These are phyloP conservation scores for Chondrus crispus DNA, from an alignment of 23 red algal genomes.

Conservation along the genomic window DNA sequence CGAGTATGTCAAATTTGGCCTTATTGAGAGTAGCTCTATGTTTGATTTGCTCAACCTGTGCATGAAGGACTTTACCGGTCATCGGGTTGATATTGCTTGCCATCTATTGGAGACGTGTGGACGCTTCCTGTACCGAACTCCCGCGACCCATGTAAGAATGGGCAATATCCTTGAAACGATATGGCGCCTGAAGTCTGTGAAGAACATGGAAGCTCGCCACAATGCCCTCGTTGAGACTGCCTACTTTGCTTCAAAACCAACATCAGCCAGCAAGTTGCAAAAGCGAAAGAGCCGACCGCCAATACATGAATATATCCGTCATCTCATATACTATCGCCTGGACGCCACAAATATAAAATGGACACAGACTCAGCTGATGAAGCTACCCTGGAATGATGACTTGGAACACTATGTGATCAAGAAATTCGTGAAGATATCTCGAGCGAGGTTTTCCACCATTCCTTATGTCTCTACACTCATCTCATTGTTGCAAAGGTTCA, in stretches of 20 bases:
- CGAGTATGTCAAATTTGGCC: slow-evolving; percentile 83
- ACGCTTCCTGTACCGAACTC: slow-evolving; percentile 56
- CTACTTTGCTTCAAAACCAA: slow-evolving; percentile 55
- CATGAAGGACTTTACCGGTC: slow-evolving; percentile 80
- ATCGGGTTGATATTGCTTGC: slow-evolving; percentile 86
- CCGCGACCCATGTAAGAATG: slow-evolving; percentile 65
- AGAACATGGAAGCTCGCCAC: slow-evolving; percentile 79
- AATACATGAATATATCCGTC: slow-evolving; percentile 79
- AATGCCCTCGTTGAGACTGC: slow-evolving; percentile 88
- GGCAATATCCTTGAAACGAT: slow-evolving; percentile 82
- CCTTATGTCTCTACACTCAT: slow-evolving; percentile 65
- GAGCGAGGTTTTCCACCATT: slow-evolving; percentile 62
- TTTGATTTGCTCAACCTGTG: slow-evolving; percentile 75
- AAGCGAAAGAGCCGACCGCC: slow-evolving; percentile 64
- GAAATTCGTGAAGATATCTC: slow-evolving; percentile 75
- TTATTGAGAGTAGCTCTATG: slow-evolving; percentile 37
- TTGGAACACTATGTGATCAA: slow-evolving; percentile 74
- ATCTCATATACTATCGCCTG: slow-evolving; percentile 59
- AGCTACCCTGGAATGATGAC: slow-evolving; percentile 84
- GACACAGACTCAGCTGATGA: slow-evolving; percentile 72
- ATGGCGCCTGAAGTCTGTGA: slow-evolving; percentile 87
- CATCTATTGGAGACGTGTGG: slow-evolving; percentile 83
- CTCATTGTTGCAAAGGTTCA: slow-evolving; percentile 44
- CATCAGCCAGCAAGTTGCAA: slow-evolving; percentile 29
- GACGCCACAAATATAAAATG: slow-evolving; percentile 47